Conservation (phyloP, 495 filamentous ascomycete species). For the Geoglossum glabrum region DNA sequence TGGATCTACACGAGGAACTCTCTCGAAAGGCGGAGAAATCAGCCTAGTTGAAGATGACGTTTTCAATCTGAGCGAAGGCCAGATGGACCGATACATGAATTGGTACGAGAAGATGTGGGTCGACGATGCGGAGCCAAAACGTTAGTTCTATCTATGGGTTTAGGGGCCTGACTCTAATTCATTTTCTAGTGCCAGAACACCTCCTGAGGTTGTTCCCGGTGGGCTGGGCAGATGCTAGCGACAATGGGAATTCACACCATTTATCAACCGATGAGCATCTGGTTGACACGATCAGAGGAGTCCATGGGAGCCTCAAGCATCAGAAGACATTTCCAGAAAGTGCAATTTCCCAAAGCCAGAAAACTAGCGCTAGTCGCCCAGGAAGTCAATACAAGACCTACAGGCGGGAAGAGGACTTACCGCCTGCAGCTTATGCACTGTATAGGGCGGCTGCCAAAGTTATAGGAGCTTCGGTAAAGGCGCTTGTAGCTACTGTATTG, state of each 20-base stretch:
- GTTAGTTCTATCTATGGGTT: slow-evolving; percentile 12
- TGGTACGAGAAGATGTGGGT: slow-evolving; percentile 71
- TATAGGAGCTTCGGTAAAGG: slow-evolving; percentile 25
- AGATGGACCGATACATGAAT: slow-evolving; percentile 69
- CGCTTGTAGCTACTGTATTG: slow-evolving; percentile 26
- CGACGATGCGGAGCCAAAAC: slow-evolving; percentile 24
- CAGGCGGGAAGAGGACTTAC: slow-evolving; percentile 33
- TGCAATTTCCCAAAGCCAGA: slow-evolving; percentile 10
- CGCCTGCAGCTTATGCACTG: slow-evolving; percentile 30
- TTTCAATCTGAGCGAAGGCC: slow-evolving; percentile 40
- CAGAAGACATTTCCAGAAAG: slow-evolving; percentile 3
- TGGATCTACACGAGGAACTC: slow-evolving; percentile 11
- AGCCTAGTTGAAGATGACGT: slow-evolving; percentile 45
- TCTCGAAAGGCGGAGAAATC: slow-evolving; percentile 24
- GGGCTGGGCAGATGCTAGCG: background rate
- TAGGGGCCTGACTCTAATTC: background rate
- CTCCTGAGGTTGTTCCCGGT: slow-evolving; percentile 28
- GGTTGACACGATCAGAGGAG: background rate
- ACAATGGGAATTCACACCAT: background rate
- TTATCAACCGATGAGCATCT: background rate
- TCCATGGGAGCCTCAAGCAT: slow-evolving; percentile 1
- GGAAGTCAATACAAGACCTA: slow-evolving; percentile 38
- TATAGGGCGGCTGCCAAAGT: slow-evolving; percentile 33
- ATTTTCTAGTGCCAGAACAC: slow-evolving; percentile 14
- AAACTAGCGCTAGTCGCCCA: slow-evolving; percentile 19